Percentiles rank a stretch among this genome's conserved stretches.
Conservation (phyloP, 1,284 basidiomycete species). For the Kwoniella shivajii region DNA sequence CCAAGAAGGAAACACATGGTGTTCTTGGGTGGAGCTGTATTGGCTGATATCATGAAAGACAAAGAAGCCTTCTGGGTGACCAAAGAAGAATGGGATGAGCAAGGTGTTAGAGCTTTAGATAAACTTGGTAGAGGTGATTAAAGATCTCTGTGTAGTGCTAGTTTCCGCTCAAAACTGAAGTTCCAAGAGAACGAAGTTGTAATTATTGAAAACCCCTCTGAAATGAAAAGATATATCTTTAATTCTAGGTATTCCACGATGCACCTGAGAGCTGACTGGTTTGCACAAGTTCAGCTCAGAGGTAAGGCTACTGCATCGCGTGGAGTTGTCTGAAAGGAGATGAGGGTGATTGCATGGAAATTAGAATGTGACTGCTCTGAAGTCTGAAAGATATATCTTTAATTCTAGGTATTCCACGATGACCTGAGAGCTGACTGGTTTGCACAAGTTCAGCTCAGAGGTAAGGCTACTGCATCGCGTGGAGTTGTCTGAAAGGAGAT, state of each 20-base stretch:
- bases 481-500: too few species aligned
- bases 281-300: too few species aligned
- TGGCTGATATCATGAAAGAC: slow-evolving; percentile 98
- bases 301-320: too few species aligned
- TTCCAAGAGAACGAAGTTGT: not conserved
- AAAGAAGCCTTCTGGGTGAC: slow-evolving; percentile 94
- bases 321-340: too few species aligned
- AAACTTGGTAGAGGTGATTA: slow-evolving; percentile 64
- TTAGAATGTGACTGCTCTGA: too few species aligned
- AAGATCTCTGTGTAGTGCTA: not conserved
- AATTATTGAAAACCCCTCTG: not conserved
- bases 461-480: too few species aligned
- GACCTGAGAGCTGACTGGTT: too few species aligned
- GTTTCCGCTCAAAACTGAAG: not conserved
- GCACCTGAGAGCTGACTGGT: too few species aligned
- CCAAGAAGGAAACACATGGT: slow-evolving; percentile 99
- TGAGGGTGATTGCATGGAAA: too few species aligned
- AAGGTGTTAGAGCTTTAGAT: slow-evolving; percentile 76
- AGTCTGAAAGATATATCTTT: not conserved
- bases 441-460: too few species aligned
- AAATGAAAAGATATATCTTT: not conserved
- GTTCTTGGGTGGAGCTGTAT: slow-evolving; percentile 93
- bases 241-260: not conserved
- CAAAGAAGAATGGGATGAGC: slow-evolving; percentile 89
- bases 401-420: not conserved